Evolutionary conservation across 1,284 basidiomycete genomes (phyloP), one percentile per base, ranked within the genome.

Genomic region (Ustilago crameri): DNA sequence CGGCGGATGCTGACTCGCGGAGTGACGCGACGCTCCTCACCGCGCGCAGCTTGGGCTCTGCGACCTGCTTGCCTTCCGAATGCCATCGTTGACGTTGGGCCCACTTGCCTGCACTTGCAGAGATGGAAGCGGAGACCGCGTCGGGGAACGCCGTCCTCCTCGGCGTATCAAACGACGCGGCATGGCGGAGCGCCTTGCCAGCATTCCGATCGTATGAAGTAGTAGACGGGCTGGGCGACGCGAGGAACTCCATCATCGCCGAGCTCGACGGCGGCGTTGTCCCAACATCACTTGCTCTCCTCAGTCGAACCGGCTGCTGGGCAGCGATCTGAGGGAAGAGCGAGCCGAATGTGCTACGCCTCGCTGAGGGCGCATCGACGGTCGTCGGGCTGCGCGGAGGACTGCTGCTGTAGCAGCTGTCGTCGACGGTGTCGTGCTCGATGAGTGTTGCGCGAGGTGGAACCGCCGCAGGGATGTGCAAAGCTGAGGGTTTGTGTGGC

Each of bases 231-330:
- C 42, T 34, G 0, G 64, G 64, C 2, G 49, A 38, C 18, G 23
- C 15, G 3, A 66, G 50, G 24, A 60, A 60, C 23, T 66, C 57
- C 49, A 66, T 66, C 49, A 66, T 66, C 0, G 57, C 56, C 4
- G 59, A 52, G 0, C 56, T 60, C 9, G 45, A 51, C n/a, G 51
- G 63, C 0, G 56, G 52, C 0, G 56, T 47, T 20, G 49, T 55
- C 18, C n/a, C 22, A 7, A 46, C 47, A 12, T 30, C 46, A 38
- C 54, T 18, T 15, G 30, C 27, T 22, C 30, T 42, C 7, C 23
- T 9, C n/a, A 22, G 34, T 20, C 20, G 43, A 30, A 18, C 27
- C 20, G 20, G 23, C 34, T 26, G 17, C 4, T 17, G 51, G 24
- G n/a, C n/a, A 24, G 40, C 15, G 22, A 40, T 12, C 12, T 22